These are phyloP conservation scores for Erodium moschatum DNA, from an alignment of 441 rosid species.

Conservation along the genomic window DNA sequence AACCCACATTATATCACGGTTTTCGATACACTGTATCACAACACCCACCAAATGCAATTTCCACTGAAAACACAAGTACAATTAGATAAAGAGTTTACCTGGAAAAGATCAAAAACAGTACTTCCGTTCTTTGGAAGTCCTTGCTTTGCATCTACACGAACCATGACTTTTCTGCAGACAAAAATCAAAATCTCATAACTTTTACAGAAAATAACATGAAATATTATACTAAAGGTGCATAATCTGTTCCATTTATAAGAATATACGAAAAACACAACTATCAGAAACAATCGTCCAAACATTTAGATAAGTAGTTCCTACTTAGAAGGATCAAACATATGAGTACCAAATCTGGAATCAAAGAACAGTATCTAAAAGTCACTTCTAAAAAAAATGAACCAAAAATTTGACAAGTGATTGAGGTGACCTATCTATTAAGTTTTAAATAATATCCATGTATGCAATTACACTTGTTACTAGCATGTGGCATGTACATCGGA, in stretches of 20 bases:
- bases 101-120: conserved; percentile 83
- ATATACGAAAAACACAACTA: background rate
- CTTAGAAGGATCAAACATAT: background rate
- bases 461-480: background rate
- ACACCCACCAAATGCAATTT: background rate
- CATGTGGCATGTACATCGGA: no score
- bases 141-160: conserved; percentile 91
- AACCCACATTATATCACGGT: background rate
- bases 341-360: background rate
- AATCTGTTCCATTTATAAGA: background rate
- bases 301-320: background rate
- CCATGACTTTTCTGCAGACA: conserved; percentile 77
- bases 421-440: background rate
- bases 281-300: background rate
- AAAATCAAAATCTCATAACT: conserved; percentile 7
- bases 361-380: background rate
- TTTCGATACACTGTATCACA: background rate
- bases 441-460: background rate
- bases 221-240: background rate
- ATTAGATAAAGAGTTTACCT: conserved; percentile 35
- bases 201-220: background rate
- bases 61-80: background rate
- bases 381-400: background rate
- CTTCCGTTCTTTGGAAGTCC: conserved; percentile 82
- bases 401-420: background rate